Conservation (phyloP, 1,284 basidiomycete genomes). For the Rhodotorula sp. region DNA sequence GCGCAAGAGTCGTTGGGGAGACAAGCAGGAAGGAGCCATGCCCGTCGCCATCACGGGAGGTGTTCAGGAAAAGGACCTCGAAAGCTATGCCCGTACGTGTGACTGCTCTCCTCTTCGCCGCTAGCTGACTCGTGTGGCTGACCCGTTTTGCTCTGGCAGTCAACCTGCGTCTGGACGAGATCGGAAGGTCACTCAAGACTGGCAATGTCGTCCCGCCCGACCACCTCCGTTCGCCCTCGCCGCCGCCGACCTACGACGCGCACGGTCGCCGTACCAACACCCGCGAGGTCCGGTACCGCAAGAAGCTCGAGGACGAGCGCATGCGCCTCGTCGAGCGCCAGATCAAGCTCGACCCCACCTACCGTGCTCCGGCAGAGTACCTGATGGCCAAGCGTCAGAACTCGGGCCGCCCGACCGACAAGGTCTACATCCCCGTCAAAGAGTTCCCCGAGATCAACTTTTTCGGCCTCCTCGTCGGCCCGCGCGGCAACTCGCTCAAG, state of each 20-base stretch:
- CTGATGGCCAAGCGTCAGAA: constrained; percentile 78
- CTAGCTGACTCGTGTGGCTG: background rate
- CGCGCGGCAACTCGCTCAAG: constrained; percentile 97
- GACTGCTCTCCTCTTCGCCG: background rate
- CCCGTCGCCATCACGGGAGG: constrained; percentile 89
- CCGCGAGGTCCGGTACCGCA: constrained; percentile 93
- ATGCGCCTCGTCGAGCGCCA: constrained; percentile 89
- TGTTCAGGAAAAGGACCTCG: constrained; percentile 85
- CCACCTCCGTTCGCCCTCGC: constrained; percentile 75
- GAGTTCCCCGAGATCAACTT: constrained; percentile 99
- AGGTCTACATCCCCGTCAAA: constrained; percentile 98
- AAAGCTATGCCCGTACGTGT: constrained; percentile 63
- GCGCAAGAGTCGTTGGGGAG: constrained; percentile 89
- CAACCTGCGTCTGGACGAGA: constrained; percentile 92
- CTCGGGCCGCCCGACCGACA: constrained; percentile 86
- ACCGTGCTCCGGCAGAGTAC: constrained; percentile 92
- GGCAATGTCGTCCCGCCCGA: constrained; percentile 97
- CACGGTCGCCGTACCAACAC: constrained; percentile 98
- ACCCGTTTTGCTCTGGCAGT: constrained; percentile 55
- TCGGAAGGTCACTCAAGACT: constrained; percentile 85
- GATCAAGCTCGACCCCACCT: constrained; percentile 96
- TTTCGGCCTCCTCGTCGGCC: constrained; percentile 95
- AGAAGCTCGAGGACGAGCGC: constrained; percentile 91
- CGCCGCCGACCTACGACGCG: constrained; percentile 93
- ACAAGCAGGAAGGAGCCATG: constrained; percentile 71